phyloP scores from a whole-genome alignment of 345 rosid species.

The Cochlearia excelsa region DNA sequence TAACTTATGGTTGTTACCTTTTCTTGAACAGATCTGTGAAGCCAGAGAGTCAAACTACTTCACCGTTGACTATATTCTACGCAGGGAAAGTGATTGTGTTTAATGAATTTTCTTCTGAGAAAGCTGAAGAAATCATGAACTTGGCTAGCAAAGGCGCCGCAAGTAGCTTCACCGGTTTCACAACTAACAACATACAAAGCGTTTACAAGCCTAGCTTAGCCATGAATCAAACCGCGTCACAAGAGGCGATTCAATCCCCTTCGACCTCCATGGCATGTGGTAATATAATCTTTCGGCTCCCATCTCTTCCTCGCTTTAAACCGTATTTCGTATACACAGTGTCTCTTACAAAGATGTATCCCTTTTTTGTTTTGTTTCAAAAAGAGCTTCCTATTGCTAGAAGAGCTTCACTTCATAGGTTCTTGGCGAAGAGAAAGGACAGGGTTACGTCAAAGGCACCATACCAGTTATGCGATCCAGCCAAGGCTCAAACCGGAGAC shows the following conservation, averaged over 20 bases:
- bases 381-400: slow-evolving; percentile 90
- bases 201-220: slow-evolving; percentile 25
- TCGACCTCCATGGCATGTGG: slow-evolving; percentile 49
- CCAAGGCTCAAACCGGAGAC: slow-evolving; percentile 33
- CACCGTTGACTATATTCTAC: slow-evolving; percentile 84
- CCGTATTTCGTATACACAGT: too few relatives aligned
- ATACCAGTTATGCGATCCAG: slow-evolving; percentile 42
- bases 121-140: slow-evolving; percentile 72
- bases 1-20: slow-evolving; percentile 5
- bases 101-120: slow-evolving; percentile 68
- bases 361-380: background rate
- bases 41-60: slow-evolving; percentile 42
- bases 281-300: slow-evolving; percentile 32
- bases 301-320: background rate
- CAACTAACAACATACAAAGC: slow-evolving; percentile 22
- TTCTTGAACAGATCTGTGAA: slow-evolving; percentile 33
- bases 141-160: slow-evolving; percentile 55
- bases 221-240: slow-evolving; percentile 36
- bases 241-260: slow-evolving; percentile 39
- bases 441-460: slow-evolving; percentile 69
- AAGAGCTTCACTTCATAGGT: slow-evolving; percentile 90
- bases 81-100: slow-evolving; percentile 73
- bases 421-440: slow-evolving; percentile 89
- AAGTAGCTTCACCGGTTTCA: slow-evolving; percentile 34
- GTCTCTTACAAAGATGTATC: background rate